A percentile compares a stretch with the other conserved stretches of the same genome.
These are phyloP conservation scores for Hyaloperonospora arabidopsidis DNA, from an alignment of 352 stramenopile species.

Conservation along the genomic window DNA sequence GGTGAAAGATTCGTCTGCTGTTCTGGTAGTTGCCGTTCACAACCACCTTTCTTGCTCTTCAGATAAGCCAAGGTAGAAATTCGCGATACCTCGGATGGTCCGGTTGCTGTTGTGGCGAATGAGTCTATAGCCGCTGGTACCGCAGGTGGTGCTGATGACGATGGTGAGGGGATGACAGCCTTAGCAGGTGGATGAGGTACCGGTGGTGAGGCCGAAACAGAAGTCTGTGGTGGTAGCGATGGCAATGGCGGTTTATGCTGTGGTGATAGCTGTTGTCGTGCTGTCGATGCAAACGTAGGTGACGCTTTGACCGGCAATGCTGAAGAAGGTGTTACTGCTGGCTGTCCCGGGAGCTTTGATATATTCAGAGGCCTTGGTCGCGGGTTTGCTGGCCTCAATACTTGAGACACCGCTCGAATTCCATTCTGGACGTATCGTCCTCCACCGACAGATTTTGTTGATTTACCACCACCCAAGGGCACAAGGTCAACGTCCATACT, in stretches of 20 bases:
- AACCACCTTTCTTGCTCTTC: slow-evolving; percentile 10
- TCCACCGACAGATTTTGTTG: slow-evolving; percentile 30
- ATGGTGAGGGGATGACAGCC: slow-evolving; percentile 11
- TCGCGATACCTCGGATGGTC: slow-evolving; percentile 21
- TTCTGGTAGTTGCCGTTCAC: slow-evolving; percentile 3
- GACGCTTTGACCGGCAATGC: slow-evolving; percentile 2
- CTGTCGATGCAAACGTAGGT: slow-evolving; percentile 3
- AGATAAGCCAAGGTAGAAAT: slow-evolving; percentile 20
- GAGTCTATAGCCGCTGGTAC: neutral
- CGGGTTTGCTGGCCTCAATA: slow-evolving; percentile 8
- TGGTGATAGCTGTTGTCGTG: slow-evolving; percentile 3
- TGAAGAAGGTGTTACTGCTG: neutral
- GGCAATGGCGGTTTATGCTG: slow-evolving; percentile 6
- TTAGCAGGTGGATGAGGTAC: slow-evolving; percentile 2
- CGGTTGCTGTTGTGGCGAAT: slow-evolving; percentile 1
- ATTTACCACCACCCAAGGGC: slow-evolving; percentile 32
- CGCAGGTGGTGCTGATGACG: slow-evolving; percentile 1
- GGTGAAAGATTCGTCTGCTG: slow-evolving; percentile 1
- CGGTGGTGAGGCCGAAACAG: neutral
- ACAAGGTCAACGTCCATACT: slow-evolving; percentile 42
- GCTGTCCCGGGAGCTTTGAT: slow-evolving; percentile 12
- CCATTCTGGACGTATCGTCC: slow-evolving; percentile 65
- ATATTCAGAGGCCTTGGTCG: slow-evolving; percentile 16
- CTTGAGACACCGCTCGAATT: slow-evolving; percentile 31
- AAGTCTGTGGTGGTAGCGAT: slow-evolving; percentile 4